Base-by-base conservation (phyloP, 495 filamentous ascomycete genomes). In the Talaromyces nanjingensis region DNA sequence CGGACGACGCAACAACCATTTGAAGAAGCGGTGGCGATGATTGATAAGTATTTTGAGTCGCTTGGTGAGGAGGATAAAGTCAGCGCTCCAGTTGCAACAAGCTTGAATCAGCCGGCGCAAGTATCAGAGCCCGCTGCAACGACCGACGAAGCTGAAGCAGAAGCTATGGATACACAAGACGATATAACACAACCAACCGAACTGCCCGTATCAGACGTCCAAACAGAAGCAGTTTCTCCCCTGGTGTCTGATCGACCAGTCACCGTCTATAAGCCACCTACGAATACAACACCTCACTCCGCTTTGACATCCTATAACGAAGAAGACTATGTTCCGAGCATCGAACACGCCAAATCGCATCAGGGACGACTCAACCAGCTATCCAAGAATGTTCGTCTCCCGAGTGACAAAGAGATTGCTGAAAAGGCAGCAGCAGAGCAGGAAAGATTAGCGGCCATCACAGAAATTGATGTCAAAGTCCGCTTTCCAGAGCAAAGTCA, bases 401-500 rank as follows among this genome's bases (percentile, higher is more conserved):
- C 72, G n/a, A 77, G 75, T 33, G 80, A 83, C 60, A 77, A 76
- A 22, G 82, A 84, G 62, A 74, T 83, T n/a, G 74, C 73, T 12
- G 79, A 76, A 27, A 77, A 81, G 61, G 74, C 71, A 29, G 69
- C 74, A 49, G 77, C 74, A 18, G 84, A 87, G 39, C 82, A 83
- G 31, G 84, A 87, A 37, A 83, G 75, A 59, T 80, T 89, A 12
- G 85, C 86, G 34, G 81, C 81, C 20, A 78, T 92, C 62, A 87
- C 82, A 39, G 79, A 84, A 52, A 86, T 96, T 47, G 79, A 85
- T 47, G 82, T 98, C 62, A 92, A 89, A 65, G 79, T 98, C 60
- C 89, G 93, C 24, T 92, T 96, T 66, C 93, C 94, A 1, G 92
- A 97, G 72, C 87, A 91, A 67, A 87, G 83, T 62, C 84, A 85